Evolutionary conservation across 2,329 filamentous ascomycete species (phyloP).

Genomic region (Penicillium janthinellum): DNA sequence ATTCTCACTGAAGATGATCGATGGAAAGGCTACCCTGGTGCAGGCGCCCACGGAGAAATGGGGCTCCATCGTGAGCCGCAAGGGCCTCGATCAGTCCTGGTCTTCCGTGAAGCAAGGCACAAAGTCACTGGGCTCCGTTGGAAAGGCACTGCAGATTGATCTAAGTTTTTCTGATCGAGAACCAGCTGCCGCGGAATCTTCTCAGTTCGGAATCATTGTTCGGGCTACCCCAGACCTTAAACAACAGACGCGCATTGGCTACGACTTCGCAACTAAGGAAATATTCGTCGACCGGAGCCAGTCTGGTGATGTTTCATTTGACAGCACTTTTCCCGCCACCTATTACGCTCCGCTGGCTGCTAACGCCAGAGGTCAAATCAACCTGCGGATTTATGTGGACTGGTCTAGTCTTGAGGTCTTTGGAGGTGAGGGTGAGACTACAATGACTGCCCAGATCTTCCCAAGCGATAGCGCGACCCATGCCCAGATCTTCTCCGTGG

Average conservation of each 20-base stretch:
- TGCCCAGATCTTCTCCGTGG: slow-evolving; percentile 19
- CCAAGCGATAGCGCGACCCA: slow-evolving; percentile 21
- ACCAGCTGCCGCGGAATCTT: not conserved
- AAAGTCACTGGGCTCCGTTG: slow-evolving; percentile 16
- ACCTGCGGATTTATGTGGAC: slow-evolving; percentile 30
- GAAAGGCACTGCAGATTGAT: slow-evolving; percentile 24
- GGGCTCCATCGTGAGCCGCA: slow-evolving; percentile 7
- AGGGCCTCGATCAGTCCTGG: slow-evolving; percentile 4
- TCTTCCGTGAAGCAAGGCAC: slow-evolving; percentile 13
- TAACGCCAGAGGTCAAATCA: slow-evolving; percentile 19
- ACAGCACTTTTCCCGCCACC: slow-evolving; percentile 25
- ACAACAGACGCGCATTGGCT: slow-evolving; percentile 31
- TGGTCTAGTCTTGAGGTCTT: slow-evolving; percentile 35
- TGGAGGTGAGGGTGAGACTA: slow-evolving; percentile 29
- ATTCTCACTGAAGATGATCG: not conserved
- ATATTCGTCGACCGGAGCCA: slow-evolving; percentile 29
- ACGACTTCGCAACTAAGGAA: slow-evolving; percentile 27
- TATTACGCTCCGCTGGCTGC: slow-evolving; percentile 25
- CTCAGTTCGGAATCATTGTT: slow-evolving; percentile 25
- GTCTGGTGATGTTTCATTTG: slow-evolving; percentile 27
- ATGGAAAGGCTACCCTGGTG: slow-evolving; percentile 13
- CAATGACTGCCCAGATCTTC: slow-evolving; percentile 34
- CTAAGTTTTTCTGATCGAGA: slow-evolving; percentile 23
- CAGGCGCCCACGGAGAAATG: slow-evolving; percentile 21
- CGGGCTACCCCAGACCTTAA: slow-evolving; percentile 21